A percentile compares a stretch with the other conserved stretches of the same genome.
These are phyloP conservation scores for Aspergillus felis DNA, from an alignment of 2,329 filamentous ascomycete genomes.

Conservation along the genomic window DNA sequence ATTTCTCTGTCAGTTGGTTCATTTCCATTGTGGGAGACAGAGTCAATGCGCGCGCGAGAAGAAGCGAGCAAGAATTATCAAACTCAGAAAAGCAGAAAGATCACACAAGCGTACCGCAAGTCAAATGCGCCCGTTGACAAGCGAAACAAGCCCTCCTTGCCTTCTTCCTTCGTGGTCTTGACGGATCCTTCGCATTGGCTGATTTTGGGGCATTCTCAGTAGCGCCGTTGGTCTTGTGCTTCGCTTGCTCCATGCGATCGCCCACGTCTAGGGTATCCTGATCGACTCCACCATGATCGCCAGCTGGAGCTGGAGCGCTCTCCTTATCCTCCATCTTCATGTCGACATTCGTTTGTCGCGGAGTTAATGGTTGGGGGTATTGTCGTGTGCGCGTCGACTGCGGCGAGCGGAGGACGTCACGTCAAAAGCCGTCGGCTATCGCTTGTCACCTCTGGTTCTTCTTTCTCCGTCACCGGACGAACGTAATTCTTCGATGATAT, in stretches of 20 bases:
- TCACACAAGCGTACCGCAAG: constrained; percentile 74
- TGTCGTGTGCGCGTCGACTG: background rate
- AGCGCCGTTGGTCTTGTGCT: constrained; percentile 44
- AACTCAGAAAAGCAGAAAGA: constrained; percentile 5
- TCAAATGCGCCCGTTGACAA: constrained; percentile 94
- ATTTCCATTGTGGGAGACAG: constrained; percentile 1
- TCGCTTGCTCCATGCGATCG: constrained; percentile 34
- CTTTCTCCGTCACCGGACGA: background rate
- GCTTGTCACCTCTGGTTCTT: background rate
- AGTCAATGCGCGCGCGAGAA: constrained; percentile 5
- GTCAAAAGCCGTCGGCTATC: background rate
- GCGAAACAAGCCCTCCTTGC: constrained; percentile 92
- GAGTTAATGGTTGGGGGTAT: background rate
- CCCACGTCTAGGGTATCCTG: constrained; percentile 35
- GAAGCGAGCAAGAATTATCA: constrained; percentile 4
- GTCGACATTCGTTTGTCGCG: constrained; percentile 14
- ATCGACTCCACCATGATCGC: constrained; percentile 36
- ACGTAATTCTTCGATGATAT: background rate
- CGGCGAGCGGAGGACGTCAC: background rate
- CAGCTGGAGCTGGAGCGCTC: constrained; percentile 32
- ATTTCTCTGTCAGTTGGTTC: constrained; percentile 23
- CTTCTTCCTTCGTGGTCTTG: constrained; percentile 89
- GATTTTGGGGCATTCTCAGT: constrained; percentile 63
- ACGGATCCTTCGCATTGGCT: constrained; percentile 75
- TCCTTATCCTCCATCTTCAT: constrained; percentile 31